Percentiles rank a stretch among this genome's conserved stretches.
Conservation (phyloP, 1,139 yeast genomes). For the Protomyces gravidus region DNA sequence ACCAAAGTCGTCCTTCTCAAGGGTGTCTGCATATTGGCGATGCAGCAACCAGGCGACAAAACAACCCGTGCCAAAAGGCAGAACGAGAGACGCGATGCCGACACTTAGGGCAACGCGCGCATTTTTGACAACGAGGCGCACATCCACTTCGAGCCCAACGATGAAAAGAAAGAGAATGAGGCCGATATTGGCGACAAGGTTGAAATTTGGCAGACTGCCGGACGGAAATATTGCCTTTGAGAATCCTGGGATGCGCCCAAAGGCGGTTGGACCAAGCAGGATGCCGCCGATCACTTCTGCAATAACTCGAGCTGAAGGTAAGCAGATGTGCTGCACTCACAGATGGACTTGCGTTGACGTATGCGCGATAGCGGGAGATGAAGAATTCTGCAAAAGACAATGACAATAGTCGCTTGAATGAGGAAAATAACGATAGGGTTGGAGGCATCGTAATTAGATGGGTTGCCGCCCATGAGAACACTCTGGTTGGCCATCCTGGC, state of each 20-base stretch:
- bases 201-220: conserved; percentile 58
- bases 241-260: conserved; percentile 67
- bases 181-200: conserved; percentile 63
- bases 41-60: conserved; percentile 64
- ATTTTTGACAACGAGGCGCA: conserved; percentile 57
- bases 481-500: neutral
- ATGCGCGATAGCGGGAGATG: conserved; percentile 57
- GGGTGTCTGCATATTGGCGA: conserved; percentile 46
- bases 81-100: conserved; percentile 63
- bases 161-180: conserved; percentile 67
- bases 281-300: conserved; percentile 57
- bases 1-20: conserved; percentile 39
- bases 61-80: conserved; percentile 76
- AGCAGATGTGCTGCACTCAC: neutral
- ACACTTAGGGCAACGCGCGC: conserved; percentile 59
- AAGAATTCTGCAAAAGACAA: conserved; percentile 52
- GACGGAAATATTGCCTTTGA: conserved; percentile 60
- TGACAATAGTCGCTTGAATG: conserved; percentile 55
- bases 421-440: conserved; percentile 59
- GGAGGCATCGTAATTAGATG: conserved; percentile 54
- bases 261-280: conserved; percentile 55
- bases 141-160: conserved; percentile 73
- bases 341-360: conserved; percentile 71
- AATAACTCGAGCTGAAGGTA: conserved; percentile 12
- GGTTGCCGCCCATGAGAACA: conserved; percentile 63